Base-by-base conservation (phyloP, 2,329 filamentous ascomycete genomes). In the Phyllosticta citrichinensis region DNA sequence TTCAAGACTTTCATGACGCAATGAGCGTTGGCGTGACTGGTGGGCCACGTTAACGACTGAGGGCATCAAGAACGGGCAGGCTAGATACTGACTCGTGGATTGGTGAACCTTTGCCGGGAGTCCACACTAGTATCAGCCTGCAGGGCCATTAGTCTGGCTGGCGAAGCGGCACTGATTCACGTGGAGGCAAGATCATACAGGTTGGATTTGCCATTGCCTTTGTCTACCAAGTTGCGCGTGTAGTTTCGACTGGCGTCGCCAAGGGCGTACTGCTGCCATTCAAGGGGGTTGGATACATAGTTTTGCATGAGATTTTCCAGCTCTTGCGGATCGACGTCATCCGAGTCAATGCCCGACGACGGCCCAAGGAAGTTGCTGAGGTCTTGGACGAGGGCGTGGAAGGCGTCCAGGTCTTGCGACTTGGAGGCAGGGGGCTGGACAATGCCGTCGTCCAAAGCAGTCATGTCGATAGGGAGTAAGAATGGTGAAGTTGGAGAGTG, bases 1-100 rank as follows among this genome's bases (percentile, higher is more conserved):
- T 85, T 85, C 64, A 96, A 81, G 65, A 93, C 86, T 74, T 86
- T 96, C 90, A 96, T 96, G 67, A 96, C 79, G 75, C 92, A 97
- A 73, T 96, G 92, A 50, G 91, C 89, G 64, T 93, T 89, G 52
- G 77, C 76, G 66, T 80, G 78, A 62, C 72, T 74, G 30, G 24
- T 5, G 24, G 10, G 40, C 65, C 57, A 47, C 40, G 40, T 47
- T 47, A 47, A 47, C 40, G n/a, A 47, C n/a, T 47, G 40, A n/a
- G 40, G 40, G 40, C 40, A 47, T 47, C 40, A n/a, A n/a, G 27
- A 30, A 30, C 6, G 17, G 5, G 40, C 14, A 47, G 17, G 51
- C 20, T 17, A 52, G 56, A 22, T 27, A 63, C 71, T 67, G 68
- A 74, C 71, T 97, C 92, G 71, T 97, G 92, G 70, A 97, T 91